Evolutionary conservation across 164 flowering plant genomes (phyloP).

Genomic region (Hamamelis virginiana): DNA sequence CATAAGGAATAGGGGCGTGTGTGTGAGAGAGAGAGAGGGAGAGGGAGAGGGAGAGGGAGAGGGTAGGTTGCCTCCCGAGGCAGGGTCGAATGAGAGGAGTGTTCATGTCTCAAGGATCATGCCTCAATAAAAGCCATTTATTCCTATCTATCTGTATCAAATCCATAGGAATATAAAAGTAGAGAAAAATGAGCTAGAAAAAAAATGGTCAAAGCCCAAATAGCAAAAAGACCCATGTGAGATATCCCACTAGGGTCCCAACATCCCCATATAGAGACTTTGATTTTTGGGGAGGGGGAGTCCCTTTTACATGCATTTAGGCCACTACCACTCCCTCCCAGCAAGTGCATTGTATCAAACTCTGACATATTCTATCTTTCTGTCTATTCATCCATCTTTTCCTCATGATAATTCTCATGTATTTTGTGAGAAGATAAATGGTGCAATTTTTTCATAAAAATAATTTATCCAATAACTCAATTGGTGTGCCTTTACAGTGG

Average conservation of each 20-base stretch:
- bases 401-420: constrained; percentile 12
- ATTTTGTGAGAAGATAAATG: constrained; percentile 10
- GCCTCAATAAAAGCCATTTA: constrained; percentile 23
- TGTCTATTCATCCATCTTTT: constrained; percentile 1
- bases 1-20: no score
- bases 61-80: constrained; percentile 42
- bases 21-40: no score
- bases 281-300: constrained; percentile 6
- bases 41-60: background rate
- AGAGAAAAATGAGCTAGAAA: background rate
- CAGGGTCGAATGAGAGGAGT: constrained; percentile 25
- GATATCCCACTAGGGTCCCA: constrained; percentile 33
- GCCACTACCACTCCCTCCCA: background rate
- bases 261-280: constrained; percentile 34
- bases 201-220: constrained; percentile 22
- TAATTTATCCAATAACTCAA: background rate
- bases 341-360: constrained; percentile 26
- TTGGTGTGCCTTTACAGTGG: background rate
- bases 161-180: background rate
- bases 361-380: constrained; percentile 25
- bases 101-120: constrained; percentile 42
- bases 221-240: constrained; percentile 30
- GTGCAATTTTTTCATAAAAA: background rate
- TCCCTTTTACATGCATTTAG: constrained; percentile 7
- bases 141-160: background rate